Evolutionary conservation across 148 eudicot species (phyloP).

Genomic region (Drosera capensis): DNA sequence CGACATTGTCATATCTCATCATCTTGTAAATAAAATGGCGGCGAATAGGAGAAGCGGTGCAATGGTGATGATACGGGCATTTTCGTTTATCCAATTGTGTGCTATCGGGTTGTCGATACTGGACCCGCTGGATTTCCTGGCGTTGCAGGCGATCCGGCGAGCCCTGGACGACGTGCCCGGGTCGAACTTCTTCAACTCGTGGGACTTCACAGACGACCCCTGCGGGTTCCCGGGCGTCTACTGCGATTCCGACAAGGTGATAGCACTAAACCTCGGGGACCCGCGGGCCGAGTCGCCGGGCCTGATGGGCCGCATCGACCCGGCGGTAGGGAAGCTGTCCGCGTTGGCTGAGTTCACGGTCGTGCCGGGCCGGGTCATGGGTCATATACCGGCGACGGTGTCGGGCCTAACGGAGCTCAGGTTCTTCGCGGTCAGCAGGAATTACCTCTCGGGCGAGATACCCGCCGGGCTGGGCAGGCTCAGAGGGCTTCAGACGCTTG

Average conservation of each 20-base stretch:
- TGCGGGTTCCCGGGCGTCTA: slow-evolving; percentile 65
- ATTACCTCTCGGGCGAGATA: slow-evolving; percentile 29
- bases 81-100: slow-evolving; percentile 6
- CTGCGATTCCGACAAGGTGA: slow-evolving; percentile 37
- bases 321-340: slow-evolving; percentile 35
- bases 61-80: too few relatives aligned
- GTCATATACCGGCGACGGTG: slow-evolving; percentile 19
- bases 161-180: slow-evolving; percentile 38
- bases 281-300: slow-evolving; percentile 56
- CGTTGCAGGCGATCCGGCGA: slow-evolving; percentile 47
- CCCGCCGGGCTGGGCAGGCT: slow-evolving; percentile 8
- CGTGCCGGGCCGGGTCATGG: slow-evolving; percentile 36
- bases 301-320: slow-evolving; percentile 31
- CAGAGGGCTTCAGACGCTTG: neutral
- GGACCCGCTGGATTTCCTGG: slow-evolving; percentile 62
- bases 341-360: slow-evolving; percentile 31
- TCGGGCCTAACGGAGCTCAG: slow-evolving; percentile 22
- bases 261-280: slow-evolving; percentile 65
- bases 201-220: slow-evolving; percentile 90
- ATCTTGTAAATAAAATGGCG: too few relatives aligned
- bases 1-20: too few relatives aligned
- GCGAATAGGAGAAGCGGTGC: too few relatives aligned
- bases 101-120: slow-evolving; percentile 17
- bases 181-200: slow-evolving; percentile 41
- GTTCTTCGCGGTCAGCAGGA: slow-evolving; percentile 29